A percentile compares a stretch with the other conserved stretches of the same genome.
phyloP scores from a whole-genome alignment of 1,284 basidiomycete species.

The Apiotrichum gamsii region DNA sequence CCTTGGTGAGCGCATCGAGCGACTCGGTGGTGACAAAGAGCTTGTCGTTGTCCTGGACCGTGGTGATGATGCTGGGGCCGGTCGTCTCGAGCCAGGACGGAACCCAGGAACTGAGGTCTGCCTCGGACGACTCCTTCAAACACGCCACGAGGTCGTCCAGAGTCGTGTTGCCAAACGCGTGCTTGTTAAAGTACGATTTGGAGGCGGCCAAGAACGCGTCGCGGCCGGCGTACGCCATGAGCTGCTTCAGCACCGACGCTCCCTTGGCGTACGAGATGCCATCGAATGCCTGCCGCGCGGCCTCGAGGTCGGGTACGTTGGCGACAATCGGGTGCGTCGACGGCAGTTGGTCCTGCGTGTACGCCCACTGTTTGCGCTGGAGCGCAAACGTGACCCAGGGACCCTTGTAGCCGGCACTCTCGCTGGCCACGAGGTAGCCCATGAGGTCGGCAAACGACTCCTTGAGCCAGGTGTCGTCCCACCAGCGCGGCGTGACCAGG shows the following conservation, averaged over 20 bases:
- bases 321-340: conserved; percentile 8
- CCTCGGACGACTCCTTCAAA: conserved; percentile 2
- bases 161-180: conserved; percentile 5
- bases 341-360: conserved; percentile 3
- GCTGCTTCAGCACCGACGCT: conserved; percentile 7
- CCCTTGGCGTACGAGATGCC: conserved; percentile 11
- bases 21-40: conserved; percentile 7
- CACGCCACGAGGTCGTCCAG: conserved; percentile 6
- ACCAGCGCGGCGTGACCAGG: conserved; percentile 5
- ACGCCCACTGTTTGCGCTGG: conserved; percentile 7
- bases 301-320: conserved; percentile 10
- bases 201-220: conserved; percentile 8
- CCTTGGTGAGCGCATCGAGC: not conserved
- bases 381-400: conserved; percentile 7
- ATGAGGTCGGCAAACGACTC: conserved; percentile 13
- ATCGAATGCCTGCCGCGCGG: conserved; percentile 10
- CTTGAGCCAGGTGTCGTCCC: conserved; percentile 12
- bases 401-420: conserved; percentile 4
- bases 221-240: conserved; percentile 9
- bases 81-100: conserved; percentile 9
- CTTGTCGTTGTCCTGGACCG: conserved; percentile 5
- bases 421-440: conserved; percentile 7
- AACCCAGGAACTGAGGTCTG: conserved; percentile 6
- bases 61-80: conserved; percentile 7
- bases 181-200: conserved; percentile 4